Evolutionary conservation across 164 flowering plant species (phyloP), one percentile per base, ranked within the genome.

Genomic region (Sextonia rubra): DNA sequence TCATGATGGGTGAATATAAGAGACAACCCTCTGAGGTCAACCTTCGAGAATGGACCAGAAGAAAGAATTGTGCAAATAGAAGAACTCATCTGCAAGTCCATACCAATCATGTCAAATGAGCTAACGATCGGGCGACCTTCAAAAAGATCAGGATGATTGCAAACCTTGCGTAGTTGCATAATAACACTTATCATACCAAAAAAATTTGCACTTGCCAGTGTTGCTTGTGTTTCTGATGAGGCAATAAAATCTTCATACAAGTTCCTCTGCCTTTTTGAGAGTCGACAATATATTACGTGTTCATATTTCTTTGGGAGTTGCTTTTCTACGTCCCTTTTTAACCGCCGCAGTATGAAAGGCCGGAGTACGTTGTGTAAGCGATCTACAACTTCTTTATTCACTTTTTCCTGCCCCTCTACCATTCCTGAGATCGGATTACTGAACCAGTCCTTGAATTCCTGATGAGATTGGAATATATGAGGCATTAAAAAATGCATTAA

Each of bases 401-500:
- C 89, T 71, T 85, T 93, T 69, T 96, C 98, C 80, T 96, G 97
- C 37, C 99, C 98, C 65, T 96, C 99, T 32, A 96, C 98, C 99
- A 96, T 96, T 49, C 90, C 98, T 20, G 99, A 77, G 77, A 96
- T 96, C 24, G 99, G 99, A 82, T 96, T 96, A 76, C 98, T 67
- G 75, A 96, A 96, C 99, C 99, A 96, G 79, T 96, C 98, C 78
- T 96, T 96, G 80, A 96, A 96, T 78, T 96, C 99, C 77, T 96
- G 99, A 80, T 96, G 99, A 73, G 99, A 96, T 78, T 93, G 99
- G 82, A 96, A 96, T 12, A 96, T 73, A 72, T 96, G 99, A 47
- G 99, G 99, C 99, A 96, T 96, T 88, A 96, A 88, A 77, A 96
- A 96, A 87, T 96, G 99, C 99, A 96, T 96, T 24, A 96, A 84